Conservation (phyloP, 2,329 filamentous ascomycete genomes). For the Penicillium crustosum region DNA sequence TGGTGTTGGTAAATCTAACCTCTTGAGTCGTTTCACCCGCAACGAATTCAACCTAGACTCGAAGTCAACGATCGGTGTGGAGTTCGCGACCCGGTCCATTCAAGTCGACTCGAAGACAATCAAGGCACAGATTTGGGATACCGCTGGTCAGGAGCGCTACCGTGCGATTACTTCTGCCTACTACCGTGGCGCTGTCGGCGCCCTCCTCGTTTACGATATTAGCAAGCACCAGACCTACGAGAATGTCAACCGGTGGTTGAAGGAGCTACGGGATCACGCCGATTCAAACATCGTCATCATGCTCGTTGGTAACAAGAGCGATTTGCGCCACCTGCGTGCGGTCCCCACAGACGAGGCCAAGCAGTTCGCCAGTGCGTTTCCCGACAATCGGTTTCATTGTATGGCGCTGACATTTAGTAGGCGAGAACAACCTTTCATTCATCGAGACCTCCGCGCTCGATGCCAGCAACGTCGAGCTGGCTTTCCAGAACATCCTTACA, state of each 20-base stretch:
- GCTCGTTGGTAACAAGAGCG: slow-evolving; percentile 99
- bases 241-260: slow-evolving; percentile 98
- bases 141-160: slow-evolving; percentile 97
- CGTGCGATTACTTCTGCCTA: slow-evolving; percentile 98
- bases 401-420: slow-evolving; percentile 50
- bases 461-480: slow-evolving; percentile 97
- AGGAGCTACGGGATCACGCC: slow-evolving; percentile 95
- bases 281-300: slow-evolving; percentile 99
- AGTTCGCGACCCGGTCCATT: slow-evolving; percentile 97
- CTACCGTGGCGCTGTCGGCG: slow-evolving; percentile 95
- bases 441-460: slow-evolving; percentile 99
- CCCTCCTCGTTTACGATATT: slow-evolving; percentile 98
- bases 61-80: slow-evolving; percentile 99
- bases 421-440: slow-evolving; percentile 97
- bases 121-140: slow-evolving; percentile 99
- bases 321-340: slow-evolving; percentile 96
- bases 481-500: slow-evolving; percentile 99
- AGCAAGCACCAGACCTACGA: slow-evolving; percentile 99
- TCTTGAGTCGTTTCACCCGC: slow-evolving; percentile 97
- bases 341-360: slow-evolving; percentile 98
- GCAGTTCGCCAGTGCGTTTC: slow-evolving; percentile 80
- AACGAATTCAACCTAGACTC: slow-evolving; percentile 99
- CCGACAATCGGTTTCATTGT: not conserved
- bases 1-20: slow-evolving; percentile 99
- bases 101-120: slow-evolving; percentile 99